A percentile compares a stretch with the other conserved stretches of the same genome.
Conservation (phyloP, 2,329 filamentous ascomycete genomes). For the Dendryphion nanum region DNA sequence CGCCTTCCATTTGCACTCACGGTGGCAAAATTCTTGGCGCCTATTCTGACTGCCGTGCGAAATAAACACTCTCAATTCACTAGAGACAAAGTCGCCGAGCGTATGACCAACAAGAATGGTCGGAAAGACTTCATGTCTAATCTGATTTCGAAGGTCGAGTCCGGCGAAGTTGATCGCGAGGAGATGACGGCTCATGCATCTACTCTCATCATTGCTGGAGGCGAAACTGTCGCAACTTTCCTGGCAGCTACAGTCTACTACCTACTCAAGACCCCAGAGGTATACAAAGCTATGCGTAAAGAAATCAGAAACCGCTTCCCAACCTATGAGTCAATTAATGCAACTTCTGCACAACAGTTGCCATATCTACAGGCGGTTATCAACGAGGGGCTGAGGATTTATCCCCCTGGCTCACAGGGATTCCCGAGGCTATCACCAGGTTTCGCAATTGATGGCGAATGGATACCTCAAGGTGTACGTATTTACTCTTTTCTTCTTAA, state of each 20-base stretch:
- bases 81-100: background rate
- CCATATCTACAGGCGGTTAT: slow-evolving; percentile 24
- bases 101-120: background rate
- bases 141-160: slow-evolving; percentile 3
- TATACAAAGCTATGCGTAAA: background rate
- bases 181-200: slow-evolving; percentile 14
- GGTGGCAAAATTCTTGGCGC: background rate
- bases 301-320: slow-evolving; percentile 8
- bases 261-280: slow-evolving; percentile 6
- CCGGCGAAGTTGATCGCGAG: slow-evolving; percentile 5
- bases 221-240: slow-evolving; percentile 13
- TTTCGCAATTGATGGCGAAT: slow-evolving; percentile 7
- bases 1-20: background rate
- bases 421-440: slow-evolving; percentile 7
- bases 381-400: slow-evolving; percentile 23
- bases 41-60: background rate
- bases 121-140: slow-evolving; percentile 11
- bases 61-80: background rate
- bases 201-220: slow-evolving; percentile 10
- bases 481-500: background rate
- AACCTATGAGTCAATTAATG: slow-evolving; percentile 6
- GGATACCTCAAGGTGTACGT: slow-evolving; percentile 5
- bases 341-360: slow-evolving; percentile 5
- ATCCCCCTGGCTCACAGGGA: slow-evolving; percentile 5
- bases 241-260: slow-evolving; percentile 10